Percentiles rank a stretch among this genome's conserved stretches.
Evolutionary conservation across 805 yeast species (phyloP).

Genomic region (Sugiyamaella marilandica): DNA sequence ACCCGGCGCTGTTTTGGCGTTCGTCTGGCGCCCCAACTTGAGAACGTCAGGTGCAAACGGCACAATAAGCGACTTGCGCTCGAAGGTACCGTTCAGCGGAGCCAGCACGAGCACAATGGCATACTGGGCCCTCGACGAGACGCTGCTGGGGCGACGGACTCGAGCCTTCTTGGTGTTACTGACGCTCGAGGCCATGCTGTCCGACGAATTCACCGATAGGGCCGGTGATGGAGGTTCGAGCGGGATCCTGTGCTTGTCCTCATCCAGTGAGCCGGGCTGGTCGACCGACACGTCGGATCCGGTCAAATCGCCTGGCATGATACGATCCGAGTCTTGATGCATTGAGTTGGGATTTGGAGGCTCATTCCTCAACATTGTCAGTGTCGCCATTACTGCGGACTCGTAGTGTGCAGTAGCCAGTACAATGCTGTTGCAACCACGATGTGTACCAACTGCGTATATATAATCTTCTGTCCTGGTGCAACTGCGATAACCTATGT

Average conservation of each 20-base stretch:
- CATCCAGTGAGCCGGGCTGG: neutral
- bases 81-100: slow-evolving; percentile 79
- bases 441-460: neutral
- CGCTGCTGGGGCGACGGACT: neutral
- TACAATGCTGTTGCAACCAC: neutral
- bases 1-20: slow-evolving; percentile 46
- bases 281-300: neutral
- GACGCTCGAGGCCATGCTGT: neutral
- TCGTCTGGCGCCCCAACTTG: slow-evolving; percentile 83
- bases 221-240: neutral
- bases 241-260: neutral
- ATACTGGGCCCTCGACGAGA: slow-evolving; percentile 30
- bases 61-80: slow-evolving; percentile 68
- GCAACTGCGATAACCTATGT: too few relatives aligned
- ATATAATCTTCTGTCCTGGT: neutral
- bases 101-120: slow-evolving; percentile 56
- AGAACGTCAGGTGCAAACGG: slow-evolving; percentile 80
- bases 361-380: slow-evolving; percentile 14
- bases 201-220: neutral
- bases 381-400: slow-evolving; percentile 12
- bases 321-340: neutral
- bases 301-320: neutral
- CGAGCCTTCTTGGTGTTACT: neutral
- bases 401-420: neutral
- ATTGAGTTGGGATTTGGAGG: slow-evolving; percentile 3